Evolutionary conservation across 495 filamentous ascomycete species (phyloP), one percentile per base, ranked within the genome.

Genomic region (Neurospora hispaniola): DNA sequence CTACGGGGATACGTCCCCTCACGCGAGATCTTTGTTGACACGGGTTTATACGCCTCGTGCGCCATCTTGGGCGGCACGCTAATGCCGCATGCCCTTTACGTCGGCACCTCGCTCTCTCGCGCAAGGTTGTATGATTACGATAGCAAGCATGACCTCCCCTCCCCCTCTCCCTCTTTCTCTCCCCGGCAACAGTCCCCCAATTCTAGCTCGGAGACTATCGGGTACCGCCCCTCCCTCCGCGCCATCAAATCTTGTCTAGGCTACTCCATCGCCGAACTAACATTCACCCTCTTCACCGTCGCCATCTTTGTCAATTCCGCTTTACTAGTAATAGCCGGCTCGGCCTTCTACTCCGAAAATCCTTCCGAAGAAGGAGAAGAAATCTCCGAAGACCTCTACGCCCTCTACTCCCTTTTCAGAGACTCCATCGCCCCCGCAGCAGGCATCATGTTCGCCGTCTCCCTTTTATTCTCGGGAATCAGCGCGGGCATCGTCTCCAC

Each of bases 221-320:
- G 5, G 43, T 93, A 94, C 79, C 85, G 87, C 42, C 92, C 92
- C 2, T 90, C 90, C 2, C 83, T 93, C 23, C 79, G 85, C 7
- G 92, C 92, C 2, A 94, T 94, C 68, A 86, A 86, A 8, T 85
- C 86, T 69, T 93, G 91, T 78, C 83, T 94, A 77, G 86, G 86
- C 39, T 93, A 92, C 77, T 92, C 89, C 14, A 90, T 92, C 73
- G 85, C 88, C 10, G 89, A 91, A 75, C 81, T 93, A 27, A 78
- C 85, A 31, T 75, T 92, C 69, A 90, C 89, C 3, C 87, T 93
- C 5, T 91, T 92, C 77, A 90, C 90, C 42, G 92, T 93, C 76
- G 91, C 91, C 27, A 85, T 93, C 16, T 94, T 94, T 76, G 91
- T 94, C 76, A 94, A 94, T 80, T 90, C 88, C 72, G 85, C 92